Conservation (phyloP, 352 stramenopile species). For the Phytophthora chlamydospora region DNA sequence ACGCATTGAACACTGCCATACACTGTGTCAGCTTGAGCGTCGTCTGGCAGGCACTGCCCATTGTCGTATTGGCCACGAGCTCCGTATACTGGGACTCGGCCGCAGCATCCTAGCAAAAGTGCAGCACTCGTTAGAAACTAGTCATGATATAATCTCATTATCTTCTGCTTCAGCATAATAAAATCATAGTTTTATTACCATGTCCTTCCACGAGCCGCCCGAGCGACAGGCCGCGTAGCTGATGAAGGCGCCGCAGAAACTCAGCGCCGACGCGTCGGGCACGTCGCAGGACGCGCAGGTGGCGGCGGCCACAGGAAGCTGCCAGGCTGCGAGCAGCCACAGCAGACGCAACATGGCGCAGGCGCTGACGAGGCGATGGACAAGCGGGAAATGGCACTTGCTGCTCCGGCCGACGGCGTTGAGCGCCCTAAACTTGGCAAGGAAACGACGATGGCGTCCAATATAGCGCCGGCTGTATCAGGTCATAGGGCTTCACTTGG, state of each 20-base stretch:
- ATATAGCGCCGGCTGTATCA: slow-evolving; percentile 6
- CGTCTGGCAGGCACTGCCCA: slow-evolving; percentile 38
- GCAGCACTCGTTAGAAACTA: too few relatives aligned
- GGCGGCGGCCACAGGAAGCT: slow-evolving; percentile 4
- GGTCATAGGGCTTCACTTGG: background rate
- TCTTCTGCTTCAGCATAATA: background rate
- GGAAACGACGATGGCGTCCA: slow-evolving; percentile 12
- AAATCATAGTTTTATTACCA: slow-evolving; percentile 33
- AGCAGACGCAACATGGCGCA: slow-evolving; percentile 23
- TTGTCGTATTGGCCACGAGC: slow-evolving; percentile 33
- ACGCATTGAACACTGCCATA: slow-evolving; percentile 68
- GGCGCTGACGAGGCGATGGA: slow-evolving; percentile 4
- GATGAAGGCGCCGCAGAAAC: slow-evolving; percentile 63
- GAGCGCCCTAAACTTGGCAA: slow-evolving; percentile 13
- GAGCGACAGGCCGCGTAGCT: slow-evolving; percentile 64
- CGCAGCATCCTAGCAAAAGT: slow-evolving; percentile 37
- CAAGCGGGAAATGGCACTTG: slow-evolving; percentile 2
- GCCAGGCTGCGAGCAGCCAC: slow-evolving; percentile 9
- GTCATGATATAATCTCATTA: background rate
- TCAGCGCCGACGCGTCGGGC: slow-evolving; percentile 42
- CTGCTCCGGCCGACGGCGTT: background rate
- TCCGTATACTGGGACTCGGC: slow-evolving; percentile 42
- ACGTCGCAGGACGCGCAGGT: slow-evolving; percentile 65
- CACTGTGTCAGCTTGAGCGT: slow-evolving; percentile 58
- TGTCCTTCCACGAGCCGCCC: slow-evolving; percentile 48